Percentiles rank a stretch among this genome's conserved stretches.
phyloP scores from a whole-genome alignment of 306 rosid genomes.

The Sicyos edulis region DNA sequence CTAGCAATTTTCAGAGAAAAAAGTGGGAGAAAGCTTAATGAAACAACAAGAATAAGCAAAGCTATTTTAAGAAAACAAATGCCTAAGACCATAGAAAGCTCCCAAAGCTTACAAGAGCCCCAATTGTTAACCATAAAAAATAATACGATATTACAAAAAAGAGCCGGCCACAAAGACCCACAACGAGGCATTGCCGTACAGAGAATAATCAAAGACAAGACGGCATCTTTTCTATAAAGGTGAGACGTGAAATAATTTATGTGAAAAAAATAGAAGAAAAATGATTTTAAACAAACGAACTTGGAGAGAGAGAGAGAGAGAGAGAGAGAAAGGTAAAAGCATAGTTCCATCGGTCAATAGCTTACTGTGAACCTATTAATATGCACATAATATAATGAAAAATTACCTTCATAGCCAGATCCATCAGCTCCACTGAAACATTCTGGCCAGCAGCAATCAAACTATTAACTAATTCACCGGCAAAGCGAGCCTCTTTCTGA shows the following conservation, averaged over 20 bases:
- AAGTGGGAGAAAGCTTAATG: conserved; percentile 2
- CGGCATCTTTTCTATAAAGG: not conserved
- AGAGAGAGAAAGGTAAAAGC: not conserved
- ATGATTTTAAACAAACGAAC: not conserved
- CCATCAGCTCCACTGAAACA: conserved; percentile 80
- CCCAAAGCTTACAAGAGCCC: not conserved
- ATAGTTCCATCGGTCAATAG: conserved; percentile 2
- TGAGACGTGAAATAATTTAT: not conserved
- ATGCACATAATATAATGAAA: conserved; percentile 14
- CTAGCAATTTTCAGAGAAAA: conserved; percentile 14
- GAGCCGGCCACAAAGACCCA: not conserved
- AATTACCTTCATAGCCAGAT: conserved; percentile 95
- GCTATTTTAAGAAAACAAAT: not conserved
- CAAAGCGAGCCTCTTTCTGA: conserved; percentile 89
- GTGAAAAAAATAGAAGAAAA: not conserved
- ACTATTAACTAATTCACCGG: conserved; percentile 91
- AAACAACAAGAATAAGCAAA: not conserved
- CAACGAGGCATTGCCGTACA: not conserved
- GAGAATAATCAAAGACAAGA: not conserved
- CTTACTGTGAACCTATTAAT: conserved; percentile 16
- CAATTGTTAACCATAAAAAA: not conserved
- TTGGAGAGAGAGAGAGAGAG: too few relatives aligned
- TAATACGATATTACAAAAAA: not conserved
- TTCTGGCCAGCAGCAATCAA: conserved; percentile 94
- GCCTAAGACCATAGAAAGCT: not conserved